phyloP scores from a whole-genome alignment of 176 grass and related monocot species.

The Calamus simplicifolius region DNA sequence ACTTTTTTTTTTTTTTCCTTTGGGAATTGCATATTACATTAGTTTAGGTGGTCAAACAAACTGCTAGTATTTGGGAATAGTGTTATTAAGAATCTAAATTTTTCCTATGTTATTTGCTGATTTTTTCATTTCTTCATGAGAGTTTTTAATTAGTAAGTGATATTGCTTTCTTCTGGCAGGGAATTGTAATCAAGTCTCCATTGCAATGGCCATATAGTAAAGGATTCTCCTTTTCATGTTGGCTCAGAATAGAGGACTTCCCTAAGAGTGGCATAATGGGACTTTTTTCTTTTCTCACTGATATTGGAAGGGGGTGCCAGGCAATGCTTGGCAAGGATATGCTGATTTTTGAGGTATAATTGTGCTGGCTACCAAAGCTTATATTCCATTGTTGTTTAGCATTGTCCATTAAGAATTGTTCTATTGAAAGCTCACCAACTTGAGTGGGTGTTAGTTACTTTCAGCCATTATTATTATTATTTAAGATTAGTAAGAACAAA shows the following conservation, averaged over 20 bases:
- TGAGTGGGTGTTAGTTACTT: too few relatives aligned
- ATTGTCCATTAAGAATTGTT: too few relatives aligned
- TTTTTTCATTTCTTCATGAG: not conserved
- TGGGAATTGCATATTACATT: too few relatives aligned
- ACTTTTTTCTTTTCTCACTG: slow-evolving; percentile 90
- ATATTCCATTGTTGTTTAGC: too few relatives aligned
- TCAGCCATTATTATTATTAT: too few relatives aligned
- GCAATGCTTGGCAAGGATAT: slow-evolving; percentile 79
- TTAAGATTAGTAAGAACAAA: too few relatives aligned
- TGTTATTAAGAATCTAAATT: too few relatives aligned
- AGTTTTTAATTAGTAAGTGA: slow-evolving; percentile 11
- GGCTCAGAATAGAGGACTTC: slow-evolving; percentile 84
- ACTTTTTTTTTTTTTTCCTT: too few relatives aligned
- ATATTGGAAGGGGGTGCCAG: slow-evolving; percentile 82
- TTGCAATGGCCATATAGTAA: slow-evolving; percentile 89
- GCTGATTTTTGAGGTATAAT: slow-evolving; percentile 84
- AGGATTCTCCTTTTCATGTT: slow-evolving; percentile 90
- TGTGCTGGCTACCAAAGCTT: not conserved
- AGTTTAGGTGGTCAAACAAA: too few relatives aligned
- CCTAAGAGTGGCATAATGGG: slow-evolving; percentile 84
- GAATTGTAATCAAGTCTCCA: slow-evolving; percentile 82
- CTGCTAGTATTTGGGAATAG: too few relatives aligned
- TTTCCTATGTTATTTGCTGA: too few relatives aligned
- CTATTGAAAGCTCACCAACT: too few relatives aligned
- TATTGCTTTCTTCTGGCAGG: slow-evolving; percentile 40